Evolutionary conservation across 2,329 filamentous ascomycete genomes (phyloP).

Genomic region (Phoma sp.): DNA sequence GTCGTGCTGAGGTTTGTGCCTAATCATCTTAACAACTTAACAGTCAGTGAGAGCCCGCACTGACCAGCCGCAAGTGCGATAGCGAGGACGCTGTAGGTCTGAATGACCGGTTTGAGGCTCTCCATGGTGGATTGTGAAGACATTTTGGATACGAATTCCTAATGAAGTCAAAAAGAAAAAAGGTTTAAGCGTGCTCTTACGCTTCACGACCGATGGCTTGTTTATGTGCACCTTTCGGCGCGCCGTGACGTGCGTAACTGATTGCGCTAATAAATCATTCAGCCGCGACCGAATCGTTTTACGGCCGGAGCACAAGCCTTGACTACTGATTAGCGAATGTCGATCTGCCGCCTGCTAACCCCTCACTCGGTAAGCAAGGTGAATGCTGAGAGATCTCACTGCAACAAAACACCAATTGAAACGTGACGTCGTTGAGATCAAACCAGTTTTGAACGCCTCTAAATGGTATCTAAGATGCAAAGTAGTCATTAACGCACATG

Average conservation of each 20-base stretch:
- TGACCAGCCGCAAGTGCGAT: neutral
- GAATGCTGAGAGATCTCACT: neutral
- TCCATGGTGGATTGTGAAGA: neutral
- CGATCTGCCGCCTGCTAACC: neutral
- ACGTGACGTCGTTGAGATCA: neutral
- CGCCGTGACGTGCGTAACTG: too few relatives aligned
- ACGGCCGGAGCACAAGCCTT: neutral
- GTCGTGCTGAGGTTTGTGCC: conserved; percentile 27
- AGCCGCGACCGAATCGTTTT: neutral
- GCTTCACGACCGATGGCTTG: too few relatives aligned
- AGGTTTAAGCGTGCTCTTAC: too few relatives aligned
- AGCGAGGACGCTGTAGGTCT: neutral
- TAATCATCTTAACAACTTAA: neutral
- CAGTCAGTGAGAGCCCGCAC: neutral
- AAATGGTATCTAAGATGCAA: conserved; percentile 21
- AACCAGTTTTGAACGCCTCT: conserved; percentile 13
- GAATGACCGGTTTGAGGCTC: neutral
- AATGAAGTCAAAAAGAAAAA: too few relatives aligned
- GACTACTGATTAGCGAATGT: neutral
- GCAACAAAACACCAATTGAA: too few relatives aligned
- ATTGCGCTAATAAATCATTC: neutral
- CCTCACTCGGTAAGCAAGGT: neutral
- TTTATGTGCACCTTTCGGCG: too few relatives aligned
- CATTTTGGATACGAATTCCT: too few relatives aligned
- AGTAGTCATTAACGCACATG: conserved; percentile 10